Base-by-base conservation (phyloP, 2,329 filamentous ascomycete genomes). In the Leptosphaerulina australis region DNA sequence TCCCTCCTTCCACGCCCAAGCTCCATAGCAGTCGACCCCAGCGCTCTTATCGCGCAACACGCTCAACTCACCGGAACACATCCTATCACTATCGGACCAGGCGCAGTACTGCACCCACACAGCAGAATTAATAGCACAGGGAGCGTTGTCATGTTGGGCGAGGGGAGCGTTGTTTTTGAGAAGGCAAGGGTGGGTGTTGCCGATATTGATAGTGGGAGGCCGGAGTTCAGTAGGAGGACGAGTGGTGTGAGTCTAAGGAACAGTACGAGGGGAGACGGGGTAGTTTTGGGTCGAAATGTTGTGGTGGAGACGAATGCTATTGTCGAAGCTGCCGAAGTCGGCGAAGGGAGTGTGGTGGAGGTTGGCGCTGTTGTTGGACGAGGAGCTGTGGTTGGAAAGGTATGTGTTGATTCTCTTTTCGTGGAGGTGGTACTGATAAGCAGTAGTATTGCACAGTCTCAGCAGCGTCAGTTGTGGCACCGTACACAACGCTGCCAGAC, bases 91-190 rank as follows among this genome's bases (percentile, higher is more conserved):
- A 85, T 97, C 56, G 87, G 87, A 48, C 81, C 88, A 18, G 86
- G 91, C 66, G 87, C 85, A 3, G 83, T 97, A 5, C 76, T 99
- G n/a, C 93, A 97, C 66, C 92, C 94, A 1, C 89, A 92, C 38
- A 84, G 87, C 12, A 85, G 66, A 40, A 67, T 80, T 22, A 70
- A 68, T 28, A 76, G 76, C 29, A 67, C 70, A 1, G 45, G 70
- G 14, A 75, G 74, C n/a, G 70, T 71, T 1, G 74, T 80, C 1
- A 69, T 69, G 14, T 66, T 80, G 6, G 77, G 75, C 0, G 69
- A 72, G 33, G 73, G 74, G 5, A 94, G 89, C 63, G 88, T 96
- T 35, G 80, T 97, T 33, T 85, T 88, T 60, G 94, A 97, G 65
- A 78, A 78, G 26, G 75, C 76, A 12, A 63, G 70, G 17, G 65